Evolutionary conservation across 441 rosid genomes (phyloP).

Genomic region (Bruguiera hainesii): DNA sequence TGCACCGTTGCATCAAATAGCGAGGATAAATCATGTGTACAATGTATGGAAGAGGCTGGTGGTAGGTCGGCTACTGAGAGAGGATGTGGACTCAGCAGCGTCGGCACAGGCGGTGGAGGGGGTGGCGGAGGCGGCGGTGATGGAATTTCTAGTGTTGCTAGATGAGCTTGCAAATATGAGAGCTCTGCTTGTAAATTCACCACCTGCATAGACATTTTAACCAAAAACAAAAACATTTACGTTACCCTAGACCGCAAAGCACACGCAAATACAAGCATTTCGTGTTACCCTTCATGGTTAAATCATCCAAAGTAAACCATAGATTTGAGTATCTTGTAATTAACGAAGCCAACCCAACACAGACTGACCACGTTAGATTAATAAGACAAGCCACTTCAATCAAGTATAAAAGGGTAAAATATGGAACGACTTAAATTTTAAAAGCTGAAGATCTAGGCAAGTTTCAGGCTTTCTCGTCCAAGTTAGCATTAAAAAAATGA

Average conservation of each 20-base stretch:
- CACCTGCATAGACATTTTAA: conserved; percentile 39
- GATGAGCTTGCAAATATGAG: conserved; percentile 73
- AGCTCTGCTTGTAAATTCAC: conserved; percentile 87
- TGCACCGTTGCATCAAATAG: conserved; percentile 65
- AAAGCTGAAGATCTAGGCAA: neutral
- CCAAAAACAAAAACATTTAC: neutral
- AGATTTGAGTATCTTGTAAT: neutral
- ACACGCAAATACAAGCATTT: neutral
- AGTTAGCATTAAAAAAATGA: conserved; percentile 20
- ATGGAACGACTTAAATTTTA: neutral
- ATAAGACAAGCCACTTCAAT: conserved; percentile 7
- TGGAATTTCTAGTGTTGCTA: conserved; percentile 69
- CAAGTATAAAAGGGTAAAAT: conserved; percentile 2
- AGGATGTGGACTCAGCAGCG: conserved; percentile 29
- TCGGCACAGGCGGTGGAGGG: conserved; percentile 28
- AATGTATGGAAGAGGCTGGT: conserved; percentile 41
- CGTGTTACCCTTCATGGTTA: neutral
- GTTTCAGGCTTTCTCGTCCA: conserved; percentile 2
- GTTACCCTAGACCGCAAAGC: too few relatives aligned
- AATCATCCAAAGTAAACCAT: neutral
- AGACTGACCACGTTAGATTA: neutral
- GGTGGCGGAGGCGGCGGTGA: conserved; percentile 45
- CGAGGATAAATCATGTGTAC: conserved; percentile 49
- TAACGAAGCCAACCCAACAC: conserved; percentile 5
- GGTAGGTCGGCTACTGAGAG: conserved; percentile 74